phyloP scores from a whole-genome alignment of 2,329 filamentous ascomycete species.

The Microdochium nivale region DNA sequence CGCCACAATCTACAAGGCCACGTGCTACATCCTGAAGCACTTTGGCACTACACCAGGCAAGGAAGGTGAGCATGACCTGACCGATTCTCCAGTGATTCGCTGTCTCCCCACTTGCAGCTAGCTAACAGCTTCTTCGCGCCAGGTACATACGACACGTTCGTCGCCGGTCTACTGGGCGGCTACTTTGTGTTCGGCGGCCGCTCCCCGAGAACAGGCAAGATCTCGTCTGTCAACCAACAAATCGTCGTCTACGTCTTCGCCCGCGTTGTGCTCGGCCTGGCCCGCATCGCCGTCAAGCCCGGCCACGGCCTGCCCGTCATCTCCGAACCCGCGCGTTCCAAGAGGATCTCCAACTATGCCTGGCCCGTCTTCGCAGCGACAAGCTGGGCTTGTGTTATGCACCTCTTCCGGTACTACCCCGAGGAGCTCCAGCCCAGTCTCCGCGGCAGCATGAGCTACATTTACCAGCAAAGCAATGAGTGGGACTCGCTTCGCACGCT shows the following conservation, averaged over 20 bases:
- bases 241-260: conserved; percentile 98
- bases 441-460: conserved; percentile 94
- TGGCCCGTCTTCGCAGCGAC: conserved; percentile 90
- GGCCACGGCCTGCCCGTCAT: conserved; percentile 40
- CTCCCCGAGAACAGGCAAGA: conserved; percentile 53
- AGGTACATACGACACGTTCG: conserved; percentile 72
- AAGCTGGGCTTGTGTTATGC: conserved; percentile 93
- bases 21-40: conserved; percentile 66
- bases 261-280: conserved; percentile 75
- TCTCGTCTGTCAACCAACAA: conserved; percentile 83
- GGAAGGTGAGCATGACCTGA: conserved; percentile 31
- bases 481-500: conserved; percentile 85
- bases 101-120: conserved; percentile 16
- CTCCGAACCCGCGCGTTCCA: conserved; percentile 36
- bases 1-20: conserved; percentile 80
- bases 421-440: conserved; percentile 86
- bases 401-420: conserved; percentile 85
- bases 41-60: conserved; percentile 49
- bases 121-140: conserved; percentile 17
- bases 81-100: not conserved
- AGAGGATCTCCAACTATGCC: conserved; percentile 56
- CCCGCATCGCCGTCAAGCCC: conserved; percentile 70
- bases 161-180: conserved; percentile 80
- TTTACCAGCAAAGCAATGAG: conserved; percentile 81
- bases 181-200: conserved; percentile 82